phyloP scores from a whole-genome alignment of 805 yeast genomes.

The Blastobotrys muscicola region DNA sequence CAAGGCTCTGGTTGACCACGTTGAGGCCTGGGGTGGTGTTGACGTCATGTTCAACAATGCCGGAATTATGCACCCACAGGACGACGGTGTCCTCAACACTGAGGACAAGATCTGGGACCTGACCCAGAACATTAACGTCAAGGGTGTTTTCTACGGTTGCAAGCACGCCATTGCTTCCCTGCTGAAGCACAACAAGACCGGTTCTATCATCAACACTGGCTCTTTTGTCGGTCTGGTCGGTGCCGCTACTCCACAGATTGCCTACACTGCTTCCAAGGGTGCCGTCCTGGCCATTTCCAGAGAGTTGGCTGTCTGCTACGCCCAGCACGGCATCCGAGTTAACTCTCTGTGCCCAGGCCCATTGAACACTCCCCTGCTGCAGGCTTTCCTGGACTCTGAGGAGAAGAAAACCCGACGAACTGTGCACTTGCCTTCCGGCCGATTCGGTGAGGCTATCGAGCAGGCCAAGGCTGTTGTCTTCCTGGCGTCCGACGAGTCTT shows the following conservation, averaged over 20 bases:
- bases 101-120: conserved; percentile 29
- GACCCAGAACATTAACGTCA: conserved; percentile 29
- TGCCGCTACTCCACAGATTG: conserved; percentile 32
- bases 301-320: conserved; percentile 50
- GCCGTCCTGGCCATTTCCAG: conserved; percentile 30
- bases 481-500: conserved; percentile 42
- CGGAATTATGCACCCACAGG: conserved; percentile 45
- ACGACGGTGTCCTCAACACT: conserved; percentile 27
- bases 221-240: conserved; percentile 31
- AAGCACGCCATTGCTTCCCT: conserved; percentile 28
- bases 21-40: conserved; percentile 65
- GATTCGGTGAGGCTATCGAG: conserved; percentile 59
- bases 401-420: conserved; percentile 37
- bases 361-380: conserved; percentile 51
- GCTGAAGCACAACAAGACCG: conserved; percentile 22
- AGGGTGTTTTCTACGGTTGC: conserved; percentile 30
- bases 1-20: conserved; percentile 35
- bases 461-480: conserved; percentile 52
- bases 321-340: conserved; percentile 44
- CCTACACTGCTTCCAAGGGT: conserved; percentile 32
- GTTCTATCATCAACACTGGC: conserved; percentile 31
- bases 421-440: conserved; percentile 40
- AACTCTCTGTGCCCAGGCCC: conserved; percentile 53
- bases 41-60: conserved; percentile 84
- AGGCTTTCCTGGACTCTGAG: conserved; percentile 44